A percentile compares a stretch with the other conserved stretches of the same genome.
These are phyloP conservation scores for Blepharisma japonicum DNA, from an alignment of 73 alveolate genomes.

Conservation along the genomic window DNA sequence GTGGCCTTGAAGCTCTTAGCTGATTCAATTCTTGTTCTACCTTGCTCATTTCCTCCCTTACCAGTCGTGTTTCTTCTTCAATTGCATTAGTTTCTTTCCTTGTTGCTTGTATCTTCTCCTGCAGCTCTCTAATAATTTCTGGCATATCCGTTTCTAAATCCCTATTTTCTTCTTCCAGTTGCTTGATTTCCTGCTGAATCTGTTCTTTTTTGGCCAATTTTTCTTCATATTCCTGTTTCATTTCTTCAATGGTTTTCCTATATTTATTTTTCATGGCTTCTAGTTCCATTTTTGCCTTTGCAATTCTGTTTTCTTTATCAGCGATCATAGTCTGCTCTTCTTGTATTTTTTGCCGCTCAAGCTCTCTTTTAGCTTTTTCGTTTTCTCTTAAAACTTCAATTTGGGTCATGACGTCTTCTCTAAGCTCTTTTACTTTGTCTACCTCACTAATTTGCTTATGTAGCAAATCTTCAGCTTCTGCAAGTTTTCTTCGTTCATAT, in stretches of 20 bases:
- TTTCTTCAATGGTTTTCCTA: slow-evolving; percentile 28
- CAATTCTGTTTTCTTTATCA: slow-evolving; percentile 68
- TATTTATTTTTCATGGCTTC: slow-evolving; percentile 28
- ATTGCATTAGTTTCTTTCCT: slow-evolving; percentile 21
- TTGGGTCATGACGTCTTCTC: slow-evolving; percentile 69
- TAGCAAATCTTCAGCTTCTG: slow-evolving; percentile 76
- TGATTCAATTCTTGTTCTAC: slow-evolving; percentile 1
- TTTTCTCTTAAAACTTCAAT: slow-evolving; percentile 67
- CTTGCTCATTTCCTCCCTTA: slow-evolving; percentile 17
- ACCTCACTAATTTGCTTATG: slow-evolving; percentile 72
- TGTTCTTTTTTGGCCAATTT: slow-evolving; percentile 13
- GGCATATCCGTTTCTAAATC: slow-evolving; percentile 33
- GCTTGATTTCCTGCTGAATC: slow-evolving; percentile 1
- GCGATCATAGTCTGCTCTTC: slow-evolving; percentile 67
- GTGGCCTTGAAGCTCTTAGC: neutral
- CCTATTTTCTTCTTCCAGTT: slow-evolving; percentile 20
- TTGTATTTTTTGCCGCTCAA: slow-evolving; percentile 61
- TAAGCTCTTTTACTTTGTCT: slow-evolving; percentile 69
- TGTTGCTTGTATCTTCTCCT: slow-evolving; percentile 10
- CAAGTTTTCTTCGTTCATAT: slow-evolving; percentile 89
- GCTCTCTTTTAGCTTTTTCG: slow-evolving; percentile 76
- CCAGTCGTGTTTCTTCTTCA: slow-evolving; percentile 30
- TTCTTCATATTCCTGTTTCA: slow-evolving; percentile 17
- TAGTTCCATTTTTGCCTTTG: slow-evolving; percentile 43
- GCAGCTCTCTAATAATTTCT: slow-evolving; percentile 13